Evolutionary conservation across 1,284 basidiomycete genomes (phyloP), one percentile per base, ranked within the genome.

Genomic region (Malassezia yamatoensis): DNA sequence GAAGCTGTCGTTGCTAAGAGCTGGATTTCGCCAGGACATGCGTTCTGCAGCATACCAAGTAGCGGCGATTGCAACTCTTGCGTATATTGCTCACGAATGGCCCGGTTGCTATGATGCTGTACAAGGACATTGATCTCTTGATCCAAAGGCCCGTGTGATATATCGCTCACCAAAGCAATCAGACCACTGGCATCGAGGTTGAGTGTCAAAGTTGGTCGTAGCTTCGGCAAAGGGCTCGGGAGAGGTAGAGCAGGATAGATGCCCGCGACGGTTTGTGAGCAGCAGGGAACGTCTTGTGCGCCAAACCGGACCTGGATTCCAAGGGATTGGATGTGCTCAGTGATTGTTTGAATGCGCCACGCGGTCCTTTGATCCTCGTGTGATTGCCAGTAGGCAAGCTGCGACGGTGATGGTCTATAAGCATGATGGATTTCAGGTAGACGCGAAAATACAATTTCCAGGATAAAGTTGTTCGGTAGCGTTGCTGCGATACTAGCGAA

Each of bases 151-250:
- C 53, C 51, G 53, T 66, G 64, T n/a, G 62, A 55, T 33, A 63
- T 53, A 32, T 70, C 66, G 51, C 63, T 66, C 37, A 60, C 60
- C 2, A 72, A 58, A 0, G 68, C 70, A 16, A 72, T 59, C 35
- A 70, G 58, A 11, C 62, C 64, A 7, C 68, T 69, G 24, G 68
- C 60, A 40, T 72, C 70, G 34, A 70, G 54, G 40, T 72, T 70
- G 42, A 72, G 52, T 33, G 52, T 49, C 4, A 20, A 48, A 10
- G 56, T 64, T 3, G 57, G 48, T n/a, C 47, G 49, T 61, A 54
- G 57, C 9, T 46, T 21, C 11, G 55, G 61, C 24, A 24, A 40
- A 1, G 34, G 29, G 3, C 58, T 60, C 15, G 66, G 55, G n/a
- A 33, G 37, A 0, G 67, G 61, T 24, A 68, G 40, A 9, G 32